These are phyloP conservation scores for Hebeloma cylindrosporum DNA, from an alignment of 768 basidiomycete genomes.

Conservation along the genomic window DNA sequence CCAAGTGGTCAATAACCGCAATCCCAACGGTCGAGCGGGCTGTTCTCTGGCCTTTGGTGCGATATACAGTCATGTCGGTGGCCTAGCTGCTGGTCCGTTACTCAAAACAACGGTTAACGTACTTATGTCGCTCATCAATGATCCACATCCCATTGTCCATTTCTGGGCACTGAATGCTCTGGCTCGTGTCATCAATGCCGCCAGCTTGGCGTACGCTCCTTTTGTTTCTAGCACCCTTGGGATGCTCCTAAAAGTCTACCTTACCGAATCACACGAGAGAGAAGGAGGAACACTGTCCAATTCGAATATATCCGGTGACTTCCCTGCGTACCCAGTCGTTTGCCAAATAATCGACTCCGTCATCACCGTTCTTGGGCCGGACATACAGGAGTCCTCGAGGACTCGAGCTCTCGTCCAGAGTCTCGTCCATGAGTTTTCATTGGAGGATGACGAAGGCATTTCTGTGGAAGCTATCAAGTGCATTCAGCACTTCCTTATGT, in stretches of 20 bases:
- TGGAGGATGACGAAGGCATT: slow-evolving; percentile 85
- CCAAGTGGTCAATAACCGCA: slow-evolving; percentile 91
- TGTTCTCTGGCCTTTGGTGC: slow-evolving; percentile 92
- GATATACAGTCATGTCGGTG: slow-evolving; percentile 89
- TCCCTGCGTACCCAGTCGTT: slow-evolving; percentile 88
- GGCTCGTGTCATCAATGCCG: slow-evolving; percentile 84
- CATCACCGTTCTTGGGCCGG: slow-evolving; percentile 92
- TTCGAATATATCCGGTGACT: slow-evolving; percentile 85
- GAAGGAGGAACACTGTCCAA: slow-evolving; percentile 85
- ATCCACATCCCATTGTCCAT: slow-evolving; percentile 96
- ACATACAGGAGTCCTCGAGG: slow-evolving; percentile 83
- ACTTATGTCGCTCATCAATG: slow-evolving; percentile 90
- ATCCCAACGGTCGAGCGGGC: slow-evolving; percentile 89
- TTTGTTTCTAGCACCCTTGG: slow-evolving; percentile 87
- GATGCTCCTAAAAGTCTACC: slow-evolving; percentile 87
- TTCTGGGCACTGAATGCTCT: slow-evolving; percentile 90
- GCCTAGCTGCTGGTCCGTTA: slow-evolving; percentile 90
- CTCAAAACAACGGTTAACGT: slow-evolving; percentile 96
- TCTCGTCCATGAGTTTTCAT: slow-evolving; percentile 80
- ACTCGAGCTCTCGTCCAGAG: slow-evolving; percentile 82
- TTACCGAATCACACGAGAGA: slow-evolving; percentile 86
- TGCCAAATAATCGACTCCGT: slow-evolving; percentile 93
- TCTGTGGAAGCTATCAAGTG: slow-evolving; percentile 94
- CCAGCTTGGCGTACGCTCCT: slow-evolving; percentile 87
- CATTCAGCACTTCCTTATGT: slow-evolving; percentile 96